Evolutionary conservation across 2,329 filamentous ascomycete species (phyloP).

Genomic region (Fusarium miscanthi): DNA sequence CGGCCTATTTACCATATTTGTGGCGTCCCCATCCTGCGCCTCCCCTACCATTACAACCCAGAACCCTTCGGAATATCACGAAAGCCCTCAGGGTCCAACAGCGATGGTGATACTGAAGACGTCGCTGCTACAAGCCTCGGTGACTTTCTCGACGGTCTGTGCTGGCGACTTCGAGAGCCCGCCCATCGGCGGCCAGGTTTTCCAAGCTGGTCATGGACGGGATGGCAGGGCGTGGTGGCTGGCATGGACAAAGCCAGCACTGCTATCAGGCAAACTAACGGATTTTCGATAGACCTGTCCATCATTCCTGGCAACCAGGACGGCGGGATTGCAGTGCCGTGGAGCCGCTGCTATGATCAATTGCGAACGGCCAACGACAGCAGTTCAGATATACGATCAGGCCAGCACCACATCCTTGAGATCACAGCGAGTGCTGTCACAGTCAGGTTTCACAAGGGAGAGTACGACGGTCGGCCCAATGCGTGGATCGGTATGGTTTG

Average conservation of each 20-base stretch:
- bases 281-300: neutral
- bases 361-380: neutral
- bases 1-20: neutral
- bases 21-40: neutral
- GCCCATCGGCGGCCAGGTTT: neutral
- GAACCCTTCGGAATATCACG: too few relatives aligned
- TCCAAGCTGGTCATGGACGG: neutral
- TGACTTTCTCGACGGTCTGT: neutral
- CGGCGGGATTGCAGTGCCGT: neutral
- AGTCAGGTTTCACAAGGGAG: neutral
- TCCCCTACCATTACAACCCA: too few relatives aligned
- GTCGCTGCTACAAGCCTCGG: fast-evolving
- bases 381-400: neutral
- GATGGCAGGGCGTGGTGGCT: neutral
- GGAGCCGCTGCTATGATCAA: neutral
- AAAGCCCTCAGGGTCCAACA: too few relatives aligned
- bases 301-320: neutral
- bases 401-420: neutral
- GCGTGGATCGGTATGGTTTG: neutral
- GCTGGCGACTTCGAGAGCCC: neutral
- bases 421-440: neutral
- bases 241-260: fast-evolving
- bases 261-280: neutral
- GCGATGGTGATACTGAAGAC: too few relatives aligned
- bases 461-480: neutral